Evolutionary conservation across 352 stramenopile genomes (phyloP).

Genomic region (Globisporangium heterothallicum): DNA sequence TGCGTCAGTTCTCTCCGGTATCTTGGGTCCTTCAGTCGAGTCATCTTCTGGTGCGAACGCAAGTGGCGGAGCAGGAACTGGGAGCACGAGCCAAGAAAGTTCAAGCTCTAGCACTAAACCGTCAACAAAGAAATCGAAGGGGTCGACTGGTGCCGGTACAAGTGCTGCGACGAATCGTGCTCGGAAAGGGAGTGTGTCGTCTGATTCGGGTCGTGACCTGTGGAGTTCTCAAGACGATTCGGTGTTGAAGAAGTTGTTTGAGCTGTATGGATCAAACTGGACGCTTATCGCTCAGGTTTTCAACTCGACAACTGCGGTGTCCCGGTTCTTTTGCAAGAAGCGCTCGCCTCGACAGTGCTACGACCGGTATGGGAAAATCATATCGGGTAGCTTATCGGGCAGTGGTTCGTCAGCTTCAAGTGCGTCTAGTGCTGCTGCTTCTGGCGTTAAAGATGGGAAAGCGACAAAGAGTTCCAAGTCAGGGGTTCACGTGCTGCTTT

Average conservation of each 20-base stretch:
- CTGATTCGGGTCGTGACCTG: slow-evolving; percentile 41
- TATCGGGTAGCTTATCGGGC: slow-evolving; percentile 43
- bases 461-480: slow-evolving; percentile 28
- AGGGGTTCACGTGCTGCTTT: slow-evolving; percentile 27
- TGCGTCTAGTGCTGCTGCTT: background rate
- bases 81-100: slow-evolving; percentile 17
- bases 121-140: slow-evolving; percentile 60
- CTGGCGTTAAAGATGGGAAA: slow-evolving; percentile 38
- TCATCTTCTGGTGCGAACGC: slow-evolving; percentile 19
- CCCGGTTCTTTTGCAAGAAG: slow-evolving; percentile 68
- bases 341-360: slow-evolving; percentile 81
- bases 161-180: slow-evolving; percentile 16
- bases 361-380: slow-evolving; percentile 80
- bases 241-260: slow-evolving; percentile 79
- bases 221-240: slow-evolving; percentile 77
- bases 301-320: slow-evolving; percentile 66
- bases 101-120: slow-evolving; percentile 12
- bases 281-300: slow-evolving; percentile 83
- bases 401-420: slow-evolving; percentile 3
- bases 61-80: slow-evolving; percentile 9
- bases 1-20: slow-evolving; percentile 56
- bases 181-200: slow-evolving; percentile 58
- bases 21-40: slow-evolving; percentile 36
- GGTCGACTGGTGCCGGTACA: slow-evolving; percentile 15
- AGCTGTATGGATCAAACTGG: slow-evolving; percentile 85